Conservation (phyloP, 2,329 filamentous ascomycete genomes). For the Talaromyces pinophilus region DNA sequence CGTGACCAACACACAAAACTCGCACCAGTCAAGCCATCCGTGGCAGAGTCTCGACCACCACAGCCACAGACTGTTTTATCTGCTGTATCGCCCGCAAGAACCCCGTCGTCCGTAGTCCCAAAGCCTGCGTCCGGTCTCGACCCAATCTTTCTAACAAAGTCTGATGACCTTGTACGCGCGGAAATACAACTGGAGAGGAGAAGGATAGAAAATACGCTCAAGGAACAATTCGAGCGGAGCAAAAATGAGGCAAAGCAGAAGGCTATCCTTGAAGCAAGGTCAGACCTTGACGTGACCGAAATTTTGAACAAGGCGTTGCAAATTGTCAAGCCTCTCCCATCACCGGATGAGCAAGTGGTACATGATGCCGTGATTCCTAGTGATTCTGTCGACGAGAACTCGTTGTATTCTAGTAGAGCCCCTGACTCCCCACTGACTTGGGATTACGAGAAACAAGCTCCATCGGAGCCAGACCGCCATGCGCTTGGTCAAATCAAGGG, state of each 20-base stretch:
- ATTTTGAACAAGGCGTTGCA: slow-evolving; percentile 71
- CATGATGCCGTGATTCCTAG: slow-evolving; percentile 65
- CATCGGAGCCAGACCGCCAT: slow-evolving; percentile 29
- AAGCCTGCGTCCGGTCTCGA: slow-evolving; percentile 69
- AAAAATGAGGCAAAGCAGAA: slow-evolving; percentile 52
- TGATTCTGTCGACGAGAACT: slow-evolving; percentile 89
- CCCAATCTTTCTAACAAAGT: slow-evolving; percentile 82
- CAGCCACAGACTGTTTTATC: slow-evolving; percentile 24
- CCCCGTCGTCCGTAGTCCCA: slow-evolving; percentile 41
- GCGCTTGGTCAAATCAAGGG: slow-evolving; percentile 5
- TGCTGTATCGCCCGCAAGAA: slow-evolving; percentile 25
- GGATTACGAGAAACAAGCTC: slow-evolving; percentile 34
- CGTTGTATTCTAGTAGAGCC: slow-evolving; percentile 89
- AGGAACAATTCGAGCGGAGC: slow-evolving; percentile 73
- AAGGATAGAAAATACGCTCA: slow-evolving; percentile 74
- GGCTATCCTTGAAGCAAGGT: slow-evolving; percentile 56
- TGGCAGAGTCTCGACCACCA: slow-evolving; percentile 23
- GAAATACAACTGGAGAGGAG: slow-evolving; percentile 79
- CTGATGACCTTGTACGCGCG: slow-evolving; percentile 77
- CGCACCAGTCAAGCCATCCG: slow-evolving; percentile 24
- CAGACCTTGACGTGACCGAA: slow-evolving; percentile 70
- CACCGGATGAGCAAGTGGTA: slow-evolving; percentile 53
- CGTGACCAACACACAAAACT: slow-evolving; percentile 26
- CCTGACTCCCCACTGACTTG: slow-evolving; percentile 69
- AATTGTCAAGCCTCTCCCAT: slow-evolving; percentile 68